A percentile compares a stretch with the other conserved stretches of the same genome.
phyloP scores from a whole-genome alignment of 345 rosid genomes.

The Psidium guajava region DNA sequence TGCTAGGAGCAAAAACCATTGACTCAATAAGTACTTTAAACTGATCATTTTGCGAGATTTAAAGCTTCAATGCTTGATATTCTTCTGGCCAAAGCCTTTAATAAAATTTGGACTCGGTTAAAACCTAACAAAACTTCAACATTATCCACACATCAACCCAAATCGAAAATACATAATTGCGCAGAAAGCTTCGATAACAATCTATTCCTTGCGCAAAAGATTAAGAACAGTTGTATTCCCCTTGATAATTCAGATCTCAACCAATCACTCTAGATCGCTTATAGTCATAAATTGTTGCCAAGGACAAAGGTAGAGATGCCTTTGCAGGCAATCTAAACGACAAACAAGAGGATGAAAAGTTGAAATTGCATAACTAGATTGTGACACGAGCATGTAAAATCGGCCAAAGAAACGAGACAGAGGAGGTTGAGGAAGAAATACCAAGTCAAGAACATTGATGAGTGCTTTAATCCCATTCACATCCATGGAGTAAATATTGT shows the following conservation, averaged over 20 bases:
- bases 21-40: background rate
- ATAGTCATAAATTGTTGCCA: background rate
- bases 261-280: background rate
- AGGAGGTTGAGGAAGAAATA: conserved; percentile 7
- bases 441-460: conserved; percentile 74
- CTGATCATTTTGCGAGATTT: background rate
- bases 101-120: background rate
- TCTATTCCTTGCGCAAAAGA: background rate
- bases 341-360: background rate
- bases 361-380: background rate
- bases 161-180: background rate
- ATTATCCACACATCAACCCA: background rate
- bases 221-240: background rate
- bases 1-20: background rate
- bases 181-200: background rate
- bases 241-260: background rate
- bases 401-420: background rate
- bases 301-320: background rate
- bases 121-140: background rate
- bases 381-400: background rate
- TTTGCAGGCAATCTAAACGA: background rate
- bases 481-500: conserved; percentile 65
- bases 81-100: background rate
- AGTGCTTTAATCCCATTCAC: conserved; percentile 60
- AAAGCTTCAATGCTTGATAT: background rate